Evolutionary conservation across 352 stramenopile species (phyloP), one percentile per base, ranked within the genome.

Genomic region (Globisporangium recalcitrans): DNA sequence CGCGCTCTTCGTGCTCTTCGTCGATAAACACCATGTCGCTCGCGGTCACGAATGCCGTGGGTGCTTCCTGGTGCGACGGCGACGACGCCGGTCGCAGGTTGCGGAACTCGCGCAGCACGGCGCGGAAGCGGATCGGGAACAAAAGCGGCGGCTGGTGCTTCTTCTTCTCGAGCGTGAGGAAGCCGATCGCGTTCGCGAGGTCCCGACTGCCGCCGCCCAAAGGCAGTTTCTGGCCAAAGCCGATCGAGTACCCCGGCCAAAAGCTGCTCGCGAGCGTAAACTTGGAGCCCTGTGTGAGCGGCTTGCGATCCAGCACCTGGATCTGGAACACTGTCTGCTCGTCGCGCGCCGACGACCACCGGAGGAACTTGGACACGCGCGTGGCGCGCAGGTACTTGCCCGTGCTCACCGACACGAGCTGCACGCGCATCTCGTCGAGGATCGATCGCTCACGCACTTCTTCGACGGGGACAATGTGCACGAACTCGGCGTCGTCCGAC

Each of bases 241-340:
- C 77, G 11, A 88, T 65, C 1, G 71, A 65, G 13, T 70, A 70
- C 29, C 78, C 75, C 0, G 74, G 64, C 77, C 79, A 87, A 58
- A 83, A 88, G 56, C 63, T 74, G 58, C 79, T 88, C 1, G 74
- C 77, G 4, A 88, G 51, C 8, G 75, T 87, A 53, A 88, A 88
- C 63, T 85, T 82, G 19, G 79, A 82, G 48, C 57, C 62, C 0
- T 70, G 58, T 0, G 65, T 73, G 27, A 88, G 69, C 55, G 77
- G 73, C 54, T 83, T 79, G 54, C 74, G 65, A 68, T 88, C 77
- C 1, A 67, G 40, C 24, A 80, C 84, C 40, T 85, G 77, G 48
- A 88, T 78, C 27, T 77, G 62, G 63, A 88, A 88, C 27, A 88
- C 73, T 1, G 79, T 85, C 60, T 85, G 77, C 54, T 86, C 73